Evolutionary conservation across 164 flowering plant genomes (phyloP), one percentile per base, ranked within the genome.

Genomic region (Nymphaea thermarum): DNA sequence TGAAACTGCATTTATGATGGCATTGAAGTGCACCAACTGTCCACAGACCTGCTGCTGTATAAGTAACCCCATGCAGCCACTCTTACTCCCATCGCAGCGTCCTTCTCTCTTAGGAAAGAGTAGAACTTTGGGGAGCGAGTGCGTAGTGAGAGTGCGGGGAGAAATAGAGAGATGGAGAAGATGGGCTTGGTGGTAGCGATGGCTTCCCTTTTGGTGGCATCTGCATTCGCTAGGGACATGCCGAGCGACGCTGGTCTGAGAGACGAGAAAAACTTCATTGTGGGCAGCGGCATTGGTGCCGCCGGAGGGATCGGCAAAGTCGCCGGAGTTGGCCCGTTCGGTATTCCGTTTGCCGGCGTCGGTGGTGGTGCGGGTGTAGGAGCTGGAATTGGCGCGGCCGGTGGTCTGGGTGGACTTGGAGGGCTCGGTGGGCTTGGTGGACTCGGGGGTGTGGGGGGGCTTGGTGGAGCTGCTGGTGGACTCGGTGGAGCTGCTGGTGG

Each of bases 201-300:
- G 47, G 45, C 64, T 8, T 62, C 69, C 16, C 43, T 67, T 3
- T 25, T 67, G 17, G 69, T 67, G 44, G 63, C 42, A 6, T 43
- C 14, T 14, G 69, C 63, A 43, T n/a, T 18, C 44, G 64, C 69
- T 43, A 59, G 69, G 69, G 43, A 59, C 18, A 61, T 44, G 12
- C 62, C 71, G 18, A 51, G 45, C 18, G 66, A 16, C 17, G 62
- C 66, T 12, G 66, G 71, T 43, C 44, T 69, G 25, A 63, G 53
- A 11, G 71, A 69, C 66, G 43, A 69, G 51, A 69, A 69, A 66
- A 53, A 69, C 66, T 69, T 69, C 71, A 43, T 69, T 7, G 51
- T 45, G 14, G 66, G 44, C 17, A 44, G 14, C 12, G 66, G 43
- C 42, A 44, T 43, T 43, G 66, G 66, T 4, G 25, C 44, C 43